Evolutionary conservation across 106 monocot species (phyloP).

Genomic region (Iris macrosiphon): DNA sequence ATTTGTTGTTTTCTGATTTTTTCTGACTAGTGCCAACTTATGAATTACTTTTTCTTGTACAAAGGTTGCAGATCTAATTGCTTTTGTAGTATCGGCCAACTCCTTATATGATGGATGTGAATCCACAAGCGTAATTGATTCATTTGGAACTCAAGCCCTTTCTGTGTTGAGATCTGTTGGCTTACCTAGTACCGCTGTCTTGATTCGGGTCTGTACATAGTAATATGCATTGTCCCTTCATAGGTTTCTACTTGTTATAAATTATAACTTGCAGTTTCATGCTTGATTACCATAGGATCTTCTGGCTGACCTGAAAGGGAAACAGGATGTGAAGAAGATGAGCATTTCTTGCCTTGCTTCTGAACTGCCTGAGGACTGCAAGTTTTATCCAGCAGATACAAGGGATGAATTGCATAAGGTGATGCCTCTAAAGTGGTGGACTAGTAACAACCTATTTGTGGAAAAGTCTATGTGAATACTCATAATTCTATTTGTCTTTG

Average conservation of each 20-base stretch:
- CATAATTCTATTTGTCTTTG: conserved; percentile 8
- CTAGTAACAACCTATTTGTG: too few species aligned
- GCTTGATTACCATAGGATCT: conserved; percentile 45
- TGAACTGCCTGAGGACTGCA: conserved; percentile 83
- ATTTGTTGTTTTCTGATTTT: conserved; percentile 1
- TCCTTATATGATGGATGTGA: conserved; percentile 35
- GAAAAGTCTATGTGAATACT: too few species aligned
- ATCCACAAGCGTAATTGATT: conserved; percentile 37
- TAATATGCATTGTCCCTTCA: neutral
- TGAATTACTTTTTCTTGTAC: conserved; percentile 4
- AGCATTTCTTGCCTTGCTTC: conserved; percentile 45
- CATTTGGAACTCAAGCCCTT: conserved; percentile 71
- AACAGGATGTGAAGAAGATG: conserved; percentile 53
- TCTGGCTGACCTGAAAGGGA: conserved; percentile 46
- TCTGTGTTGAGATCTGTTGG: conserved; percentile 76
- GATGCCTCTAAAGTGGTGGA: too few species aligned
- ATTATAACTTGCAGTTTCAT: conserved; percentile 5
- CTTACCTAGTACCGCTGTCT: conserved; percentile 70
- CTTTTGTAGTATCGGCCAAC: conserved; percentile 65
- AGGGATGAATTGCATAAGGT: conserved; percentile 92
- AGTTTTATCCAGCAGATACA: conserved; percentile 62
- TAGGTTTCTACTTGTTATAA: neutral
- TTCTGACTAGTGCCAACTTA: conserved; percentile 5
- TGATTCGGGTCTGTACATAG: conserved; percentile 54
- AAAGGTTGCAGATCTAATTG: conserved; percentile 81